phyloP scores from a whole-genome alignment of 495 filamentous ascomycete species.

The Penicillium desertorum region DNA sequence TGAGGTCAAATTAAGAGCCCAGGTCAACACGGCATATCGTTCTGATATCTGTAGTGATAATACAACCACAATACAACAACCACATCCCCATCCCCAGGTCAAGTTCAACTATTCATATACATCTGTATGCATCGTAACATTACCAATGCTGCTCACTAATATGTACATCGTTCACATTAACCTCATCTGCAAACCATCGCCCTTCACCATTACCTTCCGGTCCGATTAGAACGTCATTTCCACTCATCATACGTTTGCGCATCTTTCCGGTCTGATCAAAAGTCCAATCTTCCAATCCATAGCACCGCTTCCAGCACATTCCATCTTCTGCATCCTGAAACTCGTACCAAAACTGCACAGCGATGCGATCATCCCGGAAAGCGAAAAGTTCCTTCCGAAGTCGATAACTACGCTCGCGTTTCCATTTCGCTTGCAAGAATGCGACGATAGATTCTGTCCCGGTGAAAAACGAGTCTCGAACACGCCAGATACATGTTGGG shows the following conservation, averaged over 20 bases:
- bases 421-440: constrained; percentile 79
- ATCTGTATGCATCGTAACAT: neutral
- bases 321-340: constrained; percentile 66
- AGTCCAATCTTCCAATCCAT: constrained; percentile 92
- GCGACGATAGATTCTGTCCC: constrained; percentile 67
- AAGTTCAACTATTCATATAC: neutral
- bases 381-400: constrained; percentile 89
- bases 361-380: constrained; percentile 56
- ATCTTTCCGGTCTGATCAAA: constrained; percentile 76
- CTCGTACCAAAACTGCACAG: constrained; percentile 94
- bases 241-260: constrained; percentile 89
- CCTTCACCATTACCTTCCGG: constrained; percentile 47
- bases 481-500: constrained; percentile 76
- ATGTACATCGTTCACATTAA: constrained; percentile 70
- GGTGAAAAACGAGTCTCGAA: constrained; percentile 67
- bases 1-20: neutral
- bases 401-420: constrained; percentile 66
- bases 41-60: no score
- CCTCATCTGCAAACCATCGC: constrained; percentile 61
- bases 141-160: constrained; percentile 80
- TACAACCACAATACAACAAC: no score
- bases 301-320: constrained; percentile 84
- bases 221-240: constrained; percentile 75
- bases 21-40: neutral
- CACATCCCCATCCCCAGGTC: neutral